Base-by-base conservation (phyloP, 1,284 basidiomycete species). In the Cutaneotrichosporon mucoides region DNA sequence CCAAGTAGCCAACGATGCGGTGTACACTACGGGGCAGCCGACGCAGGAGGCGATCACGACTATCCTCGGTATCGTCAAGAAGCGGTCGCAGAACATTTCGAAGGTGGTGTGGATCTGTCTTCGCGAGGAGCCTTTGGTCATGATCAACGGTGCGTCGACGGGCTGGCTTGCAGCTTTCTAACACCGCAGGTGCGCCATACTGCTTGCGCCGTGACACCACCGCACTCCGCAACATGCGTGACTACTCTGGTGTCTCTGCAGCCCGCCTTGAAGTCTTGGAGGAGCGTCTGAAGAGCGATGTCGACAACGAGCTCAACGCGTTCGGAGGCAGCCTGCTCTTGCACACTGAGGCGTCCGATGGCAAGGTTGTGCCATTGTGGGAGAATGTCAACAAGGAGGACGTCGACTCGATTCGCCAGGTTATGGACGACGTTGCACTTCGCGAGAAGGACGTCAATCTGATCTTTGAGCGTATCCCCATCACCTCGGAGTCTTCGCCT, bases 321-420 rank as follows among this genome's bases (percentile, higher is more conserved):
- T 95, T 96, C 67, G 91, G 90, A 41, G 92, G 92, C 59, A 84
- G 87, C 82, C 86, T 68, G 43, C 81, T 99, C 4, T 82, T 99
- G 34, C 96, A 99, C 70, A 89, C 90, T 1, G 96, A 99, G 79
- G 87, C 88, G 0, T 75, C 85, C 0, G 90, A 94, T 67, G 94
- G 96, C 2, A 84, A 88, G 4, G 89, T 99, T 10, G 85, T 95
- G 7, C 95, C 96, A 0, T 82, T 97, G 2, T 99, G 96, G 96
- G 95, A 98, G 76, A 90, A 92, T 67, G 90, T 90, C 2, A 82
- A 84, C 50, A 77, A 84, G n/a, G 79, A 84, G 6, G 84, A 92
- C 66, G 88, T 99, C 9, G 84, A 86, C 42, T 91, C 92, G 0
- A 81, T 98, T 43, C 89, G 91, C 68, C 92, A 96, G 59, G 85